A percentile compares a stretch with the other conserved stretches of the same genome.
Evolutionary conservation across 345 rosid genomes (phyloP).

Genomic region (rapeseed (Brassica napus)): Da-Ae NC_063447.1:60029501-60030000

Average conservation of each 20-base stretch:
- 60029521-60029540: conserved; percentile 55
- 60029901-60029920: conserved; percentile 80
- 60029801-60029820: conserved; percentile 74
- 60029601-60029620: conserved; percentile 61
- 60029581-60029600: conserved; percentile 46
- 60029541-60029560: conserved; percentile 52
- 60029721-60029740: conserved; percentile 35
- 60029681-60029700: conserved; percentile 79
- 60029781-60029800: conserved; percentile 89
- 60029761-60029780: conserved; percentile 70
- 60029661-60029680: conserved; percentile 71
- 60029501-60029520: conserved; percentile 61
- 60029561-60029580: conserved; percentile 70
- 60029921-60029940: conserved; percentile 92
- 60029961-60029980: not conserved
- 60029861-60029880: conserved; percentile 83
- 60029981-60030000: not conserved
- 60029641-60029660: conserved; percentile 61
- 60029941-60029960: not conserved
- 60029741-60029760: conserved; percentile 46
- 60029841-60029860: conserved; percentile 74
- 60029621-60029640: conserved; percentile 47
- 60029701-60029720: conserved; percentile 35
- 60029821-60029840: conserved; percentile 60
- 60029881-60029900: conserved; percentile 83